Conservation (phyloP, 768 basidiomycete genomes). For the Hericium coralloides region DNA sequence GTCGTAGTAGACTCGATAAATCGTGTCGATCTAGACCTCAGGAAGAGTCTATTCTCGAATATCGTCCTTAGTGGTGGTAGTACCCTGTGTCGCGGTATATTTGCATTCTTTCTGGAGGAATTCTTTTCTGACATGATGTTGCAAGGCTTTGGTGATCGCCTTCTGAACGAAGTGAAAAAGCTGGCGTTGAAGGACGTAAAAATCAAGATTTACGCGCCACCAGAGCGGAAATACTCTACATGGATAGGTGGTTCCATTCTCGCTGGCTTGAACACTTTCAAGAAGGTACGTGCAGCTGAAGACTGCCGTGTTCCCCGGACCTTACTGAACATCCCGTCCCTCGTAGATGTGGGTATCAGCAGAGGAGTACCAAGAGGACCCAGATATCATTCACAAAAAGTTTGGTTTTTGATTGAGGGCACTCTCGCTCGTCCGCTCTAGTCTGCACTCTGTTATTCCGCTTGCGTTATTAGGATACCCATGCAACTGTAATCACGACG, state of each 20-base stretch:
- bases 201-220: conserved; percentile 98
- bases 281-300: conserved; percentile 54
- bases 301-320: background rate
- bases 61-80: conserved; percentile 96
- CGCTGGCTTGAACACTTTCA: conserved; percentile 93
- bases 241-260: conserved; percentile 98
- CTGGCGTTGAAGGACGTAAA: conserved; percentile 92
- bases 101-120: conserved; percentile 13
- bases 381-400: conserved; percentile 97
- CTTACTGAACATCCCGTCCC: background rate
- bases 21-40: conserved; percentile 90
- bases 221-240: conserved; percentile 97
- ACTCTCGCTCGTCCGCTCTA: no score
- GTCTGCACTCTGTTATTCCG: no score
- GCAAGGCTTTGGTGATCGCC: conserved; percentile 85
- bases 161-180: conserved; percentile 95
- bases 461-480: conserved; percentile 8
- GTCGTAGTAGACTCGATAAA: conserved; percentile 98
- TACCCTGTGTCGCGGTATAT: conserved; percentile 82
- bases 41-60: conserved; percentile 93
- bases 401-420: conserved; percentile 55
- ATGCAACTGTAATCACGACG: background rate
- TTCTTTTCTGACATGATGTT: conserved; percentile 15
- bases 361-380: conserved; percentile 98
- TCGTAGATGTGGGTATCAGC: conserved; percentile 98